These are phyloP conservation scores for Camellia sinensis DNA, from an alignment of 148 eudicot genomes.

Conservation along the genomic window DNA sequence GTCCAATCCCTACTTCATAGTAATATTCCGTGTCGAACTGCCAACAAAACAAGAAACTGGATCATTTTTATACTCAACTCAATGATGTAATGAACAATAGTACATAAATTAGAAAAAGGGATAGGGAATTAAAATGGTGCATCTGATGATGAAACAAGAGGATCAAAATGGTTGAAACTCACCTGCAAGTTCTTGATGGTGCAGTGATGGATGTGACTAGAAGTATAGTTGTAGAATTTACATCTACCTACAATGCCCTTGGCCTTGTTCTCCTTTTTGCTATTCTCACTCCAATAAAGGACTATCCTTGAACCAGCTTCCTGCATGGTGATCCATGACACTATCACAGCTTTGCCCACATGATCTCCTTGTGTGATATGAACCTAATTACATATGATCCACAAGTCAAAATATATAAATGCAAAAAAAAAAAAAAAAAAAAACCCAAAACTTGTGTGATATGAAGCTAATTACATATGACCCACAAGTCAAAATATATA, in stretches of 20 bases:
- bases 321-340: slow-evolving; percentile 78
- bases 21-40: slow-evolving; percentile 63
- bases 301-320: slow-evolving; percentile 55
- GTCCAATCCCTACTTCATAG: slow-evolving; percentile 65
- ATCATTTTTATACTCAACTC: neutral
- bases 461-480: too few species aligned
- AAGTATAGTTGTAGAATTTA: slow-evolving; percentile 65
- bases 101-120: neutral
- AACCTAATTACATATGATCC: slow-evolving; percentile 27
- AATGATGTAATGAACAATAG: too few species aligned
- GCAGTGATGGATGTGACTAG: slow-evolving; percentile 84
- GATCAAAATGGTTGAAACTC: slow-evolving; percentile 6
- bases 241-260: slow-evolving; percentile 44
- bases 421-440: too few species aligned
- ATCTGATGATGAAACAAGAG: neutral
- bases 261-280: slow-evolving; percentile 32
- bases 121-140: neutral
- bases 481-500: too few species aligned
- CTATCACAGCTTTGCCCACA: slow-evolving; percentile 69
- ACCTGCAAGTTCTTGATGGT: slow-evolving; percentile 67
- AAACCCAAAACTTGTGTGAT: too few species aligned
- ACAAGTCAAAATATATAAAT: neutral
- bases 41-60: slow-evolving; percentile 11
- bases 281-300: slow-evolving; percentile 56
- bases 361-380: slow-evolving; percentile 95